phyloP scores from a whole-genome alignment of 768 basidiomycete genomes.

The Dendrothele bispora region DNA sequence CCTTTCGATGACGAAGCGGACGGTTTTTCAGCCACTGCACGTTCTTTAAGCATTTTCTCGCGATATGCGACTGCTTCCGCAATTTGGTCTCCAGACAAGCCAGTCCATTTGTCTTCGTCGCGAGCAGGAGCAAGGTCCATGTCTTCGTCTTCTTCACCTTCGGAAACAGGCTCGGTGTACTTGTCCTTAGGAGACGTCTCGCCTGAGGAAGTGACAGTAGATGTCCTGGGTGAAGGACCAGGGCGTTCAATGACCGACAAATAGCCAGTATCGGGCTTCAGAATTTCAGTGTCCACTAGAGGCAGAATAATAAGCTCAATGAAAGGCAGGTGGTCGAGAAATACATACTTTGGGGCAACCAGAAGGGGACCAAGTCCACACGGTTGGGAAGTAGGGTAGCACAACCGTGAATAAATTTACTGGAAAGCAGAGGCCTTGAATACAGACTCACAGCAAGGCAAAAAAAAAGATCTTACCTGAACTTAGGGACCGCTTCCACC shows the following conservation, averaged over 20 bases:
- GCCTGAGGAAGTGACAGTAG: slow-evolving; percentile 41
- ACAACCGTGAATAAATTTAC: slow-evolving; percentile 97
- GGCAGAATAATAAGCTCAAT: not conserved
- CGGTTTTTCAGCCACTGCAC: slow-evolving; percentile 10
- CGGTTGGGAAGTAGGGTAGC: slow-evolving; percentile 89
- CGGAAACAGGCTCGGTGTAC: slow-evolving; percentile 91
- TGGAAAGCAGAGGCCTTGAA: slow-evolving; percentile 25
- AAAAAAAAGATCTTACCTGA: slow-evolving; percentile 55
- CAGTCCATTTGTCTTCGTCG: slow-evolving; percentile 82
- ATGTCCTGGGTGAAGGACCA: slow-evolving; percentile 38
- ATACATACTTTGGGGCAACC: slow-evolving; percentile 87
- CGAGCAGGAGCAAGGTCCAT: slow-evolving; percentile 64
- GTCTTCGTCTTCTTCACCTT: slow-evolving; percentile 90
- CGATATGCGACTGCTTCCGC: slow-evolving; percentile 86
- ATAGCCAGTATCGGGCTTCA: slow-evolving; percentile 86
- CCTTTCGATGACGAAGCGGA: not conserved
- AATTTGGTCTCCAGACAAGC: slow-evolving; percentile 70
- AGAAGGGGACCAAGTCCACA: slow-evolving; percentile 96
- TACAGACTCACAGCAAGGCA: not conserved
- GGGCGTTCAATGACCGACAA: slow-evolving; percentile 78
- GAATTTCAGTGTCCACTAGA: slow-evolving; percentile 91
- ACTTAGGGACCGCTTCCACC: slow-evolving; percentile 97
- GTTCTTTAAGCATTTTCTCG: slow-evolving; percentile 72
- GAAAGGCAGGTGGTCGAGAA: not conserved
- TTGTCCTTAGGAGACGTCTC: slow-evolving; percentile 27